phyloP scores from a whole-genome alignment of 495 filamentous ascomycete genomes.

The Xylaria bambusicola region DNA sequence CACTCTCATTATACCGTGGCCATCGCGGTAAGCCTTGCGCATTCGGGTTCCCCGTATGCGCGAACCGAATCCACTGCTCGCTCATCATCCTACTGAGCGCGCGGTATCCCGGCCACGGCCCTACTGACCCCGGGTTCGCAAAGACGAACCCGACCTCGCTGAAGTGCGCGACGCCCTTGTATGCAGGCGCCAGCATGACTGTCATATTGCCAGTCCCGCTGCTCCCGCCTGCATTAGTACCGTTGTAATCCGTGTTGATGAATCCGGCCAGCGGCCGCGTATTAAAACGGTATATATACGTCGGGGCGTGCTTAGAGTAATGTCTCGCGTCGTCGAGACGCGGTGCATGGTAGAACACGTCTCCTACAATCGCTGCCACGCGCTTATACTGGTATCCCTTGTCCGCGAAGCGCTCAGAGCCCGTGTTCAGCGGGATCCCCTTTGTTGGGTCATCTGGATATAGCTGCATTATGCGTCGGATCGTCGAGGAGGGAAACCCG shows the following conservation, averaged over 20 bases:
- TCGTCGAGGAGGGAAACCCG: conserved; percentile 28
- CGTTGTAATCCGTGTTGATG: conserved; percentile 16
- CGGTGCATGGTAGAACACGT: conserved; percentile 40
- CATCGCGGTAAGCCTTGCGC: conserved; percentile 27
- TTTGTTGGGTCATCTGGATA: conserved; percentile 38
- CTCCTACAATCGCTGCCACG: conserved; percentile 36
- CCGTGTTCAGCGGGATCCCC: conserved; percentile 36
- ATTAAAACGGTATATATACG: conserved; percentile 38
- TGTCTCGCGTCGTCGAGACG: conserved; percentile 30
- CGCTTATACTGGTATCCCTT: conserved; percentile 38
- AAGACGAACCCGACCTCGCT: conserved; percentile 41
- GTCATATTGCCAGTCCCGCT: conserved; percentile 1
- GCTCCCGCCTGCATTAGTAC: background rate
- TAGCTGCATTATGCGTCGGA: conserved; percentile 39
- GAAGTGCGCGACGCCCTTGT: conserved; percentile 37
- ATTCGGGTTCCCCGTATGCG: conserved; percentile 35
- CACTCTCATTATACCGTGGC: conserved; percentile 32
- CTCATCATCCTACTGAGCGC: conserved; percentile 31
- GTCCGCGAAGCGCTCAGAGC: conserved; percentile 30
- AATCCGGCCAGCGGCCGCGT: conserved; percentile 28
- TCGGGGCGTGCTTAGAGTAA: conserved; percentile 28
- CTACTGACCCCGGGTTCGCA: conserved; percentile 32
- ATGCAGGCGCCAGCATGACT: conserved; percentile 31
- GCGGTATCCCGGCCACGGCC: conserved; percentile 34
- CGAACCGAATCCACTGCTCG: conserved; percentile 38